These are phyloP conservation scores for Aspergillus diversus DNA, from an alignment of 495 filamentous ascomycete genomes.

Conservation along the genomic window DNA sequence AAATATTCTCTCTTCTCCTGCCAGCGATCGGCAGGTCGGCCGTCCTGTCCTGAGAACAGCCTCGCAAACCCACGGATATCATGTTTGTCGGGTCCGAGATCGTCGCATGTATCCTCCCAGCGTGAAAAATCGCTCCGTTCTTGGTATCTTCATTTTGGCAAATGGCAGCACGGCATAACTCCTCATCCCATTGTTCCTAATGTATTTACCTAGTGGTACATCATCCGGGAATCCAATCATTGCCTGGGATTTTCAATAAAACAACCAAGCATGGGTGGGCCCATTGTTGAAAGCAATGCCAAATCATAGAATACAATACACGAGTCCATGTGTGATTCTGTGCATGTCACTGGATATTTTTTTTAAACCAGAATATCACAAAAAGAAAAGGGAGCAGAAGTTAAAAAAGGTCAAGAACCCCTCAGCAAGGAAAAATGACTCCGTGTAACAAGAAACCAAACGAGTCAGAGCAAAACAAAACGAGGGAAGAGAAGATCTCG, in stretches of 20 bases:
- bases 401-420: not conserved
- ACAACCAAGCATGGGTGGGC: not conserved
- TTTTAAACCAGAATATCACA: not conserved
- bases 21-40: not conserved
- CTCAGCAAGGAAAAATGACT: constrained; percentile 10
- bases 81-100: not conserved
- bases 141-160: not conserved
- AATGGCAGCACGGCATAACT: not conserved
- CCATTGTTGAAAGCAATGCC: not conserved
- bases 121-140: not conserved
- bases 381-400: constrained; percentile 6
- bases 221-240: constrained; percentile 8
- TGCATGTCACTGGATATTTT: constrained; percentile 5
- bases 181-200: not conserved
- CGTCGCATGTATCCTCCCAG: not conserved
- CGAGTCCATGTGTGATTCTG: not conserved
- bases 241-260: not conserved
- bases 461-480: constrained; percentile 9
- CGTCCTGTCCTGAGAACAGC: not conserved
- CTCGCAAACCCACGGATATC: not conserved
- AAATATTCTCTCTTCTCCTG: no score
- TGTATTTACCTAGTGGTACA: not conserved
- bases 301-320: constrained; percentile 7
- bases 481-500: constrained; percentile 16
- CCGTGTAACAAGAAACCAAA: not conserved